These are phyloP conservation scores for Botrytis aclada DNA, from an alignment of 2,329 filamentous ascomycete species.

Conservation along the genomic window DNA sequence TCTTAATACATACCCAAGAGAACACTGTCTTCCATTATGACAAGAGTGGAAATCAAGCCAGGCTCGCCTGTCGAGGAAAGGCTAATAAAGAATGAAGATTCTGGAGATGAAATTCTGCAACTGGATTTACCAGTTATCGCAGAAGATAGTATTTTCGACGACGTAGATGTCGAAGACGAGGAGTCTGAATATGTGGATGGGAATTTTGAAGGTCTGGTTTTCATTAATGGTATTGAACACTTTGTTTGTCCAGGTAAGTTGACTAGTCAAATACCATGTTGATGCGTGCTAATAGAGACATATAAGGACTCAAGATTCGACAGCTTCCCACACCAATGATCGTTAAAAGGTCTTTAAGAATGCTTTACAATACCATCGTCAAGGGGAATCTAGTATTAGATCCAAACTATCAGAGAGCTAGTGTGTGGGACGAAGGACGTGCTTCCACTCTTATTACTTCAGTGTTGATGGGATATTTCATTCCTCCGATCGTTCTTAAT, in stretches of 20 bases:
- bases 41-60: constrained; percentile 20
- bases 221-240: constrained; percentile 17
- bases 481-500: constrained; percentile 49
- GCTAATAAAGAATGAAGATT: constrained; percentile 25
- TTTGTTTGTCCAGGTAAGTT: constrained; percentile 20
- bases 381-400: constrained; percentile 41
- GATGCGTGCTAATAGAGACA: constrained; percentile 1
- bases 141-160: constrained; percentile 32
- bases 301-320: constrained; percentile 20
- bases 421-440: constrained; percentile 44
- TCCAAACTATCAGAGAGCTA: constrained; percentile 47
- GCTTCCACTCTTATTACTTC: constrained; percentile 35
- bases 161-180: constrained; percentile 32
- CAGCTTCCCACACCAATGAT: constrained; percentile 18
- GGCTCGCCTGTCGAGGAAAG: constrained; percentile 16
- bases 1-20: neutral
- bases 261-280: neutral
- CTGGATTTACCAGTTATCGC: constrained; percentile 23
- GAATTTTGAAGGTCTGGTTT: constrained; percentile 29
- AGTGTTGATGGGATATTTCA: constrained; percentile 39
- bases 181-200: constrained; percentile 31
- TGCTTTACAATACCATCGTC: constrained; percentile 32
- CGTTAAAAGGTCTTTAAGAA: constrained; percentile 16
- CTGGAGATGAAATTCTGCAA: constrained; percentile 22
- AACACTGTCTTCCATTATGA: neutral